These are phyloP conservation scores for Beauveria sp. DNA, from an alignment of 2,329 filamentous ascomycete genomes.

Conservation along the genomic window DNA sequence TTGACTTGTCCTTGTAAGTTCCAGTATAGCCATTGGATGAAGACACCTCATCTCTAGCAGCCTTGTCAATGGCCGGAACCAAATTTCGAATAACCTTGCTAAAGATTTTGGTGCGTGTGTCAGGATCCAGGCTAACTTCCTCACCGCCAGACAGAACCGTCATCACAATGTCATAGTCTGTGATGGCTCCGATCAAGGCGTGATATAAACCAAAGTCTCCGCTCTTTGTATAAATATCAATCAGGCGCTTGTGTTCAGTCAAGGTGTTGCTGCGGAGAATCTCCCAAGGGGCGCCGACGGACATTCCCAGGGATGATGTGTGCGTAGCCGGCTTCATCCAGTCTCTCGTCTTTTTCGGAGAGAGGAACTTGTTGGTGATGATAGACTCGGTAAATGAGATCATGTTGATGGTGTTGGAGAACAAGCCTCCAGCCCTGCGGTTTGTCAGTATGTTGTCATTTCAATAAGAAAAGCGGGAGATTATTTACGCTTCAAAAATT, in stretches of 20 bases:
- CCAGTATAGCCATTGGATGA: constrained; percentile 23
- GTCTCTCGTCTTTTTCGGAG: constrained; percentile 28
- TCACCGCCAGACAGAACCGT: constrained; percentile 30
- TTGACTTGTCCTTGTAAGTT: constrained; percentile 28
- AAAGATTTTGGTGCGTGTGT: constrained; percentile 18
- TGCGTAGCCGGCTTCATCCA: constrained; percentile 38
- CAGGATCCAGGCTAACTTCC: constrained; percentile 18
- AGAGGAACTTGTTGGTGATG: constrained; percentile 33
- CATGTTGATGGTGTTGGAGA: constrained; percentile 34
- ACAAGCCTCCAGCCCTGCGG: constrained; percentile 31
- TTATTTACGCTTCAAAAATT: constrained; percentile 27
- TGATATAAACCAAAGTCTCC: constrained; percentile 37
- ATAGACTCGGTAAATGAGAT: constrained; percentile 34
- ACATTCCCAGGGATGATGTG: constrained; percentile 29
- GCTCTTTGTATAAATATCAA: constrained; percentile 40
- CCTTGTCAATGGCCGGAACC: constrained; percentile 35
- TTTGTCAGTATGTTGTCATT: neutral
- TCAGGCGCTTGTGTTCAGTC: constrained; percentile 29
- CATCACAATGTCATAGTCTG: constrained; percentile 38
- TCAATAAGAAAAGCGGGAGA: neutral
- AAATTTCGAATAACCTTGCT: constrained; percentile 26
- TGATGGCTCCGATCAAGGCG: constrained; percentile 32
- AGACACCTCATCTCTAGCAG: constrained; percentile 29
- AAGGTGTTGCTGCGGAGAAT: constrained; percentile 32
- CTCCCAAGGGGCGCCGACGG: constrained; percentile 41